Percentiles rank a stretch among this genome's conserved stretches.
Evolutionary conservation across 2,329 filamentous ascomycete species (phyloP).

Genomic region (Tolypocladium guangdongense): DNA sequence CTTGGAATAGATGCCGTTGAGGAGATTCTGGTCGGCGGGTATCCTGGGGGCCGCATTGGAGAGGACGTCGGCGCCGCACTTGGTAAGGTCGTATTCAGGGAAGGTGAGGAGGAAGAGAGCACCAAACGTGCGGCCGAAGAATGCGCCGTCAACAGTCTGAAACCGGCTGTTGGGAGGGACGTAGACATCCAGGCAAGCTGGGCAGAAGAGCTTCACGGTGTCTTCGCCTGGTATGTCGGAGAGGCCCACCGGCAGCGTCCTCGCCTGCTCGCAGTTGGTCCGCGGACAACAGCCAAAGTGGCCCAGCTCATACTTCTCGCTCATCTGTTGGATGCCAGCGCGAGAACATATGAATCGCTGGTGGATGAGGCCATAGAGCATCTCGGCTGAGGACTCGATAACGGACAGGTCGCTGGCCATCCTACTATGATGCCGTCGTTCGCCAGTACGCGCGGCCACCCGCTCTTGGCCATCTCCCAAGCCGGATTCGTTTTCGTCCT

Average conservation of each 20-base stretch:
- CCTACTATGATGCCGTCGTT: slow-evolving; percentile 68
- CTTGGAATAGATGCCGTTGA: slow-evolving; percentile 78
- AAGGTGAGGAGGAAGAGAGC: slow-evolving; percentile 98
- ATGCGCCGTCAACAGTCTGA: slow-evolving; percentile 93
- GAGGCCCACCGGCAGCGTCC: slow-evolving; percentile 84
- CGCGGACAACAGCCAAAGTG: slow-evolving; percentile 96
- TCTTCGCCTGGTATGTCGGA: slow-evolving; percentile 94
- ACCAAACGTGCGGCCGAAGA: slow-evolving; percentile 95
- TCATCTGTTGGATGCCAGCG: slow-evolving; percentile 96
- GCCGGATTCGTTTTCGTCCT: slow-evolving; percentile 59
- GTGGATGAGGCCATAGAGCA: slow-evolving; percentile 96
- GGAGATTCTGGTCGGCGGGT: slow-evolving; percentile 36
- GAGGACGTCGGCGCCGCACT: slow-evolving; percentile 53
- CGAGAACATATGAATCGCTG: slow-evolving; percentile 96
- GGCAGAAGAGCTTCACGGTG: slow-evolving; percentile 97
- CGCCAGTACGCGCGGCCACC: slow-evolving; percentile 36
- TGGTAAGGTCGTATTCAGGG: slow-evolving; percentile 82
- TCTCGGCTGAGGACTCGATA: slow-evolving; percentile 94
- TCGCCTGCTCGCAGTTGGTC: slow-evolving; percentile 80
- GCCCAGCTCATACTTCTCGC: slow-evolving; percentile 94
- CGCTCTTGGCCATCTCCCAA: slow-evolving; percentile 49
- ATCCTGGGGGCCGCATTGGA: slow-evolving; percentile 22
- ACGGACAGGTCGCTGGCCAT: slow-evolving; percentile 89
- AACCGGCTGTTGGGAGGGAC: slow-evolving; percentile 95
- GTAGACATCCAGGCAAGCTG: slow-evolving; percentile 92